phyloP scores from a whole-genome alignment of 805 yeast species.

The Candida quercuum region DNA sequence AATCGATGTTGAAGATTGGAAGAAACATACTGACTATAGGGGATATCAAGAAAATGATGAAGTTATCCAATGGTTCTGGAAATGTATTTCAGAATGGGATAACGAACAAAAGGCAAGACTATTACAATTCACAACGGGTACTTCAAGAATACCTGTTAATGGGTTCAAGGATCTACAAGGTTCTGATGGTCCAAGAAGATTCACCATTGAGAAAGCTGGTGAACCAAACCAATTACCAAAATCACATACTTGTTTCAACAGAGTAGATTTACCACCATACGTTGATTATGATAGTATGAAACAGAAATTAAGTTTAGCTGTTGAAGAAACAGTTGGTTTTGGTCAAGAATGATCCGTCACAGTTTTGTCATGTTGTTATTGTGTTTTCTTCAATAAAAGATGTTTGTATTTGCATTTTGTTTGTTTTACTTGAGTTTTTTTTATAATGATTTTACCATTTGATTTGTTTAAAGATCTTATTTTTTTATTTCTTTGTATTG shows the following conservation, averaged over 20 bases:
- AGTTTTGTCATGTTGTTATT: too few species aligned
- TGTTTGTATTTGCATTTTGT: too few species aligned
- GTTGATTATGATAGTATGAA: slow-evolving; percentile 75
- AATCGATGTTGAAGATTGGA: slow-evolving; percentile 98
- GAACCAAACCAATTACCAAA: slow-evolving; percentile 90
- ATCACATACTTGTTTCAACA: slow-evolving; percentile 97
- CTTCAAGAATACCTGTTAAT: slow-evolving; percentile 97
- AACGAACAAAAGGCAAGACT: slow-evolving; percentile 93
- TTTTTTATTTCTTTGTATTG: too few species aligned
- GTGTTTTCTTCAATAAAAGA: too few species aligned
- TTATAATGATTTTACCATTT: too few species aligned
- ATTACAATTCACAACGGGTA: slow-evolving; percentile 97
- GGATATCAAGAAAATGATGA: slow-evolving; percentile 96
- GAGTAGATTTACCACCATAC: slow-evolving; percentile 97
- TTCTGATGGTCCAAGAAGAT: slow-evolving; percentile 98
- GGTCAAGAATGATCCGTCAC: slow-evolving; percentile 74
- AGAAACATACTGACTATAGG: slow-evolving; percentile 96
- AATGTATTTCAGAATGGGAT: slow-evolving; percentile 89
- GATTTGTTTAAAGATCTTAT: too few species aligned
- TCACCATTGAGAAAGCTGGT: slow-evolving; percentile 97
- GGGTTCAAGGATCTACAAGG: slow-evolving; percentile 99
- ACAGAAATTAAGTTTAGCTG: slow-evolving; percentile 91
- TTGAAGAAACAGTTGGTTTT: slow-evolving; percentile 97
- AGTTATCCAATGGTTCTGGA: slow-evolving; percentile 99
- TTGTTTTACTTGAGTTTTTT: too few species aligned